A percentile compares a stretch with the other conserved stretches of the same genome.
phyloP scores from a whole-genome alignment of 768 basidiomycete genomes.

The Mycena capillaripes region DNA sequence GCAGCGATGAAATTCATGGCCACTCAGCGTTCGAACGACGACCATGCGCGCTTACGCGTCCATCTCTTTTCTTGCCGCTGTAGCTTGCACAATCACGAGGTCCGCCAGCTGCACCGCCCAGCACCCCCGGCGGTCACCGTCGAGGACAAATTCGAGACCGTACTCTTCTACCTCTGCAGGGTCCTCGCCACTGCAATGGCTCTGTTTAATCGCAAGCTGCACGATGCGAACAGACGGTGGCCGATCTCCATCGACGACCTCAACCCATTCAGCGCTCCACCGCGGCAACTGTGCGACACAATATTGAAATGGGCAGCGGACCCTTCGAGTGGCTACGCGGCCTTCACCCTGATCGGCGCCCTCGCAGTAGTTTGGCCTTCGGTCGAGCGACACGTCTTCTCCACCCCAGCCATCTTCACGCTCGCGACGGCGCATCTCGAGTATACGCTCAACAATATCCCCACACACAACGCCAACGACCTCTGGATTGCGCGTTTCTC shows the following conservation, averaged over 20 bases:
- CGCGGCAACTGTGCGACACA: not conserved
- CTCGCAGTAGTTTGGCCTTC: not conserved
- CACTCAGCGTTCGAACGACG: not conserved
- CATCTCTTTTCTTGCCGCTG: slow-evolving; percentile 6
- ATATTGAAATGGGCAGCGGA: not conserved
- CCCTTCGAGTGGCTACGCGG: not conserved
- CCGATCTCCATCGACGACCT: not conserved
- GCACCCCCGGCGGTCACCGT: not conserved
- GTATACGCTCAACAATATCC: not conserved
- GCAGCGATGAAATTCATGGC: slow-evolving; percentile 22
- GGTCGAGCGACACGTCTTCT: not conserved
- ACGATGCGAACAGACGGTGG: not conserved
- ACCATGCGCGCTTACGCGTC: not conserved
- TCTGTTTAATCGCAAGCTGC: not conserved
- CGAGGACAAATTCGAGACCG: slow-evolving; percentile 1
- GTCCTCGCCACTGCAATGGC: not conserved
- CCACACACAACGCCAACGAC: not conserved
- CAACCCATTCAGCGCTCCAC: not conserved
- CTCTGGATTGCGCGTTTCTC: not conserved
- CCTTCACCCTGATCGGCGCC: slow-evolving; percentile 1
- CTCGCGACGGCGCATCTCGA: slow-evolving; percentile 14
- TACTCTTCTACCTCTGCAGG: not conserved
- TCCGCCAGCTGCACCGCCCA: not conserved
- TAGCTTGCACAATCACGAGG: not conserved
- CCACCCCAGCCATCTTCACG: not conserved